These are phyloP conservation scores for Myochromella boudieri DNA, from an alignment of 768 basidiomycete genomes.

Conservation along the genomic window DNA sequence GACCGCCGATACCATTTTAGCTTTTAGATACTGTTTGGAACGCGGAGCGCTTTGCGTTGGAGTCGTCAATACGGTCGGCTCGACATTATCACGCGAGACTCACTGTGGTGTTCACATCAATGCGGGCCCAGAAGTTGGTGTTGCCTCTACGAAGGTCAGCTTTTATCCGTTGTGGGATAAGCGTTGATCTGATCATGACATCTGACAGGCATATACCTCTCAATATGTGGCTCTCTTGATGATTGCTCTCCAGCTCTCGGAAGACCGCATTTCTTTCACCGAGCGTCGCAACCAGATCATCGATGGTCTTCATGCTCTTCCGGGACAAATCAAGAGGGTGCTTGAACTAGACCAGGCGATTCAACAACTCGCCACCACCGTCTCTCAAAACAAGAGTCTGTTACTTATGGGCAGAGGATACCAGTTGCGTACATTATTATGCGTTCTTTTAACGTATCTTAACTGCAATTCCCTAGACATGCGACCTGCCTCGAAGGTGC, in stretches of 20 bases:
- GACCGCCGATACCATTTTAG: conserved; percentile 97
- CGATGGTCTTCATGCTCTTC: conserved; percentile 87
- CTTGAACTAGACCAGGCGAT: conserved; percentile 75
- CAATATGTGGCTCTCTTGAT: conserved; percentile 98
- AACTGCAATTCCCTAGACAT: conserved; percentile 44
- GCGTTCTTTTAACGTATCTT: not conserved
- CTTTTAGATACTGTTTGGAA: conserved; percentile 94
- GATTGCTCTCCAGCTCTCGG: conserved; percentile 98
- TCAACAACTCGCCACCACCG: conserved; percentile 81
- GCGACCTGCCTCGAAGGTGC: conserved; percentile 98
- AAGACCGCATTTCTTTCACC: conserved; percentile 93
- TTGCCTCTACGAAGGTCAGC: conserved; percentile 92
- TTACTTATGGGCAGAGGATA: conserved; percentile 98
- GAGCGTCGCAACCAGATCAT: conserved; percentile 93
- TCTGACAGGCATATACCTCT: conserved; percentile 85
- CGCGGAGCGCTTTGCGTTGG: conserved; percentile 95
- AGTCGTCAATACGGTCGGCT: conserved; percentile 98
- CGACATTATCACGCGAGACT: conserved; percentile 95
- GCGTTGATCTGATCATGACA: conserved; percentile 1
- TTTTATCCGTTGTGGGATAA: not conserved
- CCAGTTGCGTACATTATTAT: conserved; percentile 60
- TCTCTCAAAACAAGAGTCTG: conserved; percentile 80
- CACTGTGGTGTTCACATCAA: conserved; percentile 99
- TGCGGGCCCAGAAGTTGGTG: conserved; percentile 98
- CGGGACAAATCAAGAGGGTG: conserved; percentile 84